Percentiles rank a stretch among this genome's conserved stretches.
Evolutionary conservation across 352 stramenopile species (phyloP).

Genomic region (Phytopythium litorale): DNA sequence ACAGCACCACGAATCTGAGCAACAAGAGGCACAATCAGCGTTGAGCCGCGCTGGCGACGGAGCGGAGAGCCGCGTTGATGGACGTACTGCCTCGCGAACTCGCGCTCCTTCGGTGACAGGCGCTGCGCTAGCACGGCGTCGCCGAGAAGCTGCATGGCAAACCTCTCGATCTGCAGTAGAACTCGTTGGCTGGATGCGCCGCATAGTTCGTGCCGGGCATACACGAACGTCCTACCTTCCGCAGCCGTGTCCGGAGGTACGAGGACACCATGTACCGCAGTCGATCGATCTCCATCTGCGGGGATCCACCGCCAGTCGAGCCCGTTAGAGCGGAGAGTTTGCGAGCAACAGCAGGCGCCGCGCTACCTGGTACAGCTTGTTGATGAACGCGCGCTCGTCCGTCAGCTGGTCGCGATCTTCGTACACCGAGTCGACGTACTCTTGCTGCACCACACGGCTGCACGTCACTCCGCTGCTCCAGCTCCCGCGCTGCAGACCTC

Average conservation of each 20-base stretch:
- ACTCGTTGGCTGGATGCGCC: not conserved
- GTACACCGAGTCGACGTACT: slow-evolving; percentile 78
- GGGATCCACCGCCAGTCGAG: not conserved
- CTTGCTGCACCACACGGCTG: slow-evolving; percentile 39
- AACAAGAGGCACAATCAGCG: not conserved
- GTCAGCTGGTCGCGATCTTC: slow-evolving; percentile 58
- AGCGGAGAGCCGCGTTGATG: not conserved
- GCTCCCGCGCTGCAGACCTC: not conserved
- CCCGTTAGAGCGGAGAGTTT: not conserved
- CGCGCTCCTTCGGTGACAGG: slow-evolving; percentile 66
- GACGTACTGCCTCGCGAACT: slow-evolving; percentile 73
- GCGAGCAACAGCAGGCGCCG: not conserved
- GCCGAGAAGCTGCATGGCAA: slow-evolving; percentile 55
- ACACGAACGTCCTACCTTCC: slow-evolving; percentile 31
- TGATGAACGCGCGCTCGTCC: slow-evolving; percentile 77
- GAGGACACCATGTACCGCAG: slow-evolving; percentile 82
- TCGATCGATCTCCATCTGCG: slow-evolving; percentile 84
- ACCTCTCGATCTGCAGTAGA: slow-evolving; percentile 63
- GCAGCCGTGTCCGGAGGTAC: slow-evolving; percentile 72
- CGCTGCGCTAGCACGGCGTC: slow-evolving; percentile 40
- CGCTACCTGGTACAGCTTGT: slow-evolving; percentile 75
- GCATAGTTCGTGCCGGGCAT: not conserved
- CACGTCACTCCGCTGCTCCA: not conserved
- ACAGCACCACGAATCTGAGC: slow-evolving; percentile 48
- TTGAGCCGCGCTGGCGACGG: not conserved